Percentiles rank a stretch among this genome's conserved stretches.
Evolutionary conservation across 768 basidiomycete species (phyloP).

Genomic region (Agaricus bisporus): DNA sequence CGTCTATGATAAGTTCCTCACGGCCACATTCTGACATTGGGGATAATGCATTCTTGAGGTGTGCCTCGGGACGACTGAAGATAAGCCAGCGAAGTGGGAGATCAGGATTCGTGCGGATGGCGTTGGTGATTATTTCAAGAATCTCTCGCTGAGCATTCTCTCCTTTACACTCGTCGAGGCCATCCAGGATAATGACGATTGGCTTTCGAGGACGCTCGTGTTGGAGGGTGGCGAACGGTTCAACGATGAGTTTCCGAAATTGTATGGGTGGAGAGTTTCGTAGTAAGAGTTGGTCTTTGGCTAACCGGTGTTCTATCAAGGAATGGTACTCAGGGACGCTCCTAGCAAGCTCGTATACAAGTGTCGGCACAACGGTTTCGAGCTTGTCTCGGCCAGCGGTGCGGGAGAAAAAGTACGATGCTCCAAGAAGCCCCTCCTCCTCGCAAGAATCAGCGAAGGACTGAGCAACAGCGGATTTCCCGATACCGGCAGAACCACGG

Average conservation of each 20-base stretch:
- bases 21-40: background rate
- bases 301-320: background rate
- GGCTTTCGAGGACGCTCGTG: background rate
- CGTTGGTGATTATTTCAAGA: background rate
- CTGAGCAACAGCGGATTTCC: too few species aligned
- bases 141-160: background rate
- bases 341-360: background rate
- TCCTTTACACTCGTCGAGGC: background rate
- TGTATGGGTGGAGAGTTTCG: background rate
- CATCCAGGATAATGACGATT: background rate
- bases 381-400: background rate
- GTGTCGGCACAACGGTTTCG: background rate
- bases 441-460: too few species aligned
- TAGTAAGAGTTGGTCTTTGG: background rate
- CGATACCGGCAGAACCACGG: slow-evolving; percentile 5
- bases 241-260: background rate
- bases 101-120: background rate
- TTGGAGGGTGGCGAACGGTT: background rate
- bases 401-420: too few species aligned
- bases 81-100: background rate
- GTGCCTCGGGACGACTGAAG: background rate
- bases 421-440: too few species aligned
- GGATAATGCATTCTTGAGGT: background rate
- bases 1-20: background rate
- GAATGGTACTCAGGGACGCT: background rate